phyloP scores from a whole-genome alignment of 805 yeast species.

The Saturnispora dispora region DNA sequence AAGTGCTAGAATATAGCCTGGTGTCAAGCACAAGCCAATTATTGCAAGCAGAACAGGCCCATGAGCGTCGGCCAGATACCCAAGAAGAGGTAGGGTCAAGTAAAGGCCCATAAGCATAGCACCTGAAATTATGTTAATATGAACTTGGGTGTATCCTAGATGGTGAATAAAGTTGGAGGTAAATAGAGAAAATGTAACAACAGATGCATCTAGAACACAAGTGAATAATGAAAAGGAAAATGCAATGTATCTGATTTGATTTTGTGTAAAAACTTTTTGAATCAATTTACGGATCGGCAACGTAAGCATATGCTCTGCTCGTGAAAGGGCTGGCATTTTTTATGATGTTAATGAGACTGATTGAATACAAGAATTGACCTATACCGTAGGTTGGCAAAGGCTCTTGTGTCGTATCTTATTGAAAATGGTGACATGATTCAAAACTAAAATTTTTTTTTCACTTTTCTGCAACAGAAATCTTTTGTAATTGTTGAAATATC shows the following conservation, averaged over 20 bases:
- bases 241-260: conserved; percentile 38
- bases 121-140: conserved; percentile 64
- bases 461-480: neutral
- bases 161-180: conserved; percentile 54
- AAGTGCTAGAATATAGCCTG: conserved; percentile 54
- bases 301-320: conserved; percentile 34
- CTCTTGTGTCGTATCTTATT: neutral
- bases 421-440: neutral
- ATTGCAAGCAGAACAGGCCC: conserved; percentile 70
- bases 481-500: too few species aligned
- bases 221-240: conserved; percentile 49
- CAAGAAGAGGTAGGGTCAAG: conserved; percentile 71
- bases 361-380: neutral
- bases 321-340: conserved; percentile 18
- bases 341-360: neutral
- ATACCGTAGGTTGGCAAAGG: neutral
- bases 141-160: conserved; percentile 55
- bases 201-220: conserved; percentile 75
- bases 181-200: conserved; percentile 72
- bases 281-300: conserved; percentile 36
- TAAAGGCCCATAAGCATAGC: conserved; percentile 75
- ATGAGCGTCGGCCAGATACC: conserved; percentile 75
- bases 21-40: conserved; percentile 52
- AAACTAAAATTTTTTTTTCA: neutral
- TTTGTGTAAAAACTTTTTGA: conserved; percentile 33